Conservation (phyloP, 169 alveolate genomes). For the Plasmodium sp. region DNA sequence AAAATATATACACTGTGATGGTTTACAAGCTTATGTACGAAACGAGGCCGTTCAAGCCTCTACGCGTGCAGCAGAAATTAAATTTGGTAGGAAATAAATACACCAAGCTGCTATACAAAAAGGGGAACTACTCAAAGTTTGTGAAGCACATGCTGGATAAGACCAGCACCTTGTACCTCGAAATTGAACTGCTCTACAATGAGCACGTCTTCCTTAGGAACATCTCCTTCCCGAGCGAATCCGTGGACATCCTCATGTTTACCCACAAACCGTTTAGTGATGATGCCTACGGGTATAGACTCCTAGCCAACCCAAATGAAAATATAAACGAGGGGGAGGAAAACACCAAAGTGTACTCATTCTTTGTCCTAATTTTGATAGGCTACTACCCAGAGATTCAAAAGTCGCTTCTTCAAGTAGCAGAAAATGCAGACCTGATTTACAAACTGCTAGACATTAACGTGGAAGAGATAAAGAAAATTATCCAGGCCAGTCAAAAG, state of each 20-base stretch:
- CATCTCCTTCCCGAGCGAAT: slow-evolving; percentile 18
- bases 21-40: slow-evolving; percentile 55
- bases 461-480: not conserved
- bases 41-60: slow-evolving; percentile 34
- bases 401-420: not conserved
- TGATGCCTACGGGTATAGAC: slow-evolving; percentile 56
- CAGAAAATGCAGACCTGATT: slow-evolving; percentile 22
- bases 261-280: slow-evolving; percentile 46
- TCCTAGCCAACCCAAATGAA: slow-evolving; percentile 7
- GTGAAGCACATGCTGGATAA: slow-evolving; percentile 23
- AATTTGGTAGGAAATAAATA: slow-evolving; percentile 43
- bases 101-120: slow-evolving; percentile 48
- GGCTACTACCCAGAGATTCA: slow-evolving; percentile 58
- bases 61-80: slow-evolving; percentile 52
- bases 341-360: slow-evolving; percentile 37
- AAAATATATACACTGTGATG: slow-evolving; percentile 46
- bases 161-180: slow-evolving; percentile 34
- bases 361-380: slow-evolving; percentile 45
- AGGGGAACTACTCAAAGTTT: slow-evolving; percentile 31
- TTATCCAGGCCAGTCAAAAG: not conserved
- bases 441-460: slow-evolving; percentile 35
- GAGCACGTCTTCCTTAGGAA: slow-evolving; percentile 61
- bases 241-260: slow-evolving; percentile 34
- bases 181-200: slow-evolving; percentile 50
- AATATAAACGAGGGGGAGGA: slow-evolving; percentile 54